Evolutionary conservation across 139 green algal species (phyloP), one percentile per base, ranked within the genome.

Genomic region (Diplosphaera chodatii): DNA sequence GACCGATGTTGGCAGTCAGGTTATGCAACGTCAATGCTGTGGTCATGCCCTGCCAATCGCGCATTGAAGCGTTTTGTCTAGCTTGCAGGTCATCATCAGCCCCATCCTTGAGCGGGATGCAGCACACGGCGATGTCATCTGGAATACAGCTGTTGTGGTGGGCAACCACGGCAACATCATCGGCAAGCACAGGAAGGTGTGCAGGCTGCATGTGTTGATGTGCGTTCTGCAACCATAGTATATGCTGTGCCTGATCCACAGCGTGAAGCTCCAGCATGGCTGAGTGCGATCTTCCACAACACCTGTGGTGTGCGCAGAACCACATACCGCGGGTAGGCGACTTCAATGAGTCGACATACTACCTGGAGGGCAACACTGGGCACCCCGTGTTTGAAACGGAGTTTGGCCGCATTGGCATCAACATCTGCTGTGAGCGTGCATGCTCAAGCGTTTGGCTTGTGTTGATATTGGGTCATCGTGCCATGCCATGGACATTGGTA

Each of bases 141-240:
- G 94, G 95, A 99, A 99, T 89, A 99, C 94, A 0, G 95, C 95
- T 20, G 93, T 98, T 20, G 91, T 99, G n/a, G 86, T 99, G 0
- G 90, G 89, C 55, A 85, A 96, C 83, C 90, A 89, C 59, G 94
- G 92, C 66, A 92, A 89, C 70, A 80, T 97, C 34, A 89, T 98
- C 30, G 93, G 93, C 55, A 94, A 93, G 82, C 90, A 96, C 72
- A 73, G 92, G 59, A 97, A 97, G 81, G 86, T 92, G 66, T 20
- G 75, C 55, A 10, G 25, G 16, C 10, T 16, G 23, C 55, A 63
- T 63, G 22, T n/a, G n/a, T n/a, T n/a, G n/a, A 63, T n/a, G 65
- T 18, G 40, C 22, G 0, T 74, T 8, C 37, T 48, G 37, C 10
- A 48, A 48, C 37, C 10, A 8, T 21, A n/a, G n/a, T n/a, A n/a